These are phyloP conservation scores for Sisymbrium irio DNA, from an alignment of 345 rosid species.

Conservation along the genomic window DNA sequence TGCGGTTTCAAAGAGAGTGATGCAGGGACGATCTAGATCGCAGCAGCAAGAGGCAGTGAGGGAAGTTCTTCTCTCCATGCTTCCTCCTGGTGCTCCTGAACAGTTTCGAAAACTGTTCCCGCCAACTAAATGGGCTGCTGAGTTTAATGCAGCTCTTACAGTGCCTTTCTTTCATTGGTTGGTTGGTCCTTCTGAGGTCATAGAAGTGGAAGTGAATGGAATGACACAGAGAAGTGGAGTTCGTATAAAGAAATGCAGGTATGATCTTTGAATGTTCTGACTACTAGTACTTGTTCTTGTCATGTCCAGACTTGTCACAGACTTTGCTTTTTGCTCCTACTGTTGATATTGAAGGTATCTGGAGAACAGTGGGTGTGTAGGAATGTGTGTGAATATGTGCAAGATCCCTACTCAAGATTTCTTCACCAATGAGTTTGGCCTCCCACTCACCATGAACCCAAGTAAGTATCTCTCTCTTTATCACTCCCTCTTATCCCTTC, in stretches of 20 bases:
- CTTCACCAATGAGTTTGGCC: conserved; percentile 97
- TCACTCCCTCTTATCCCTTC: not conserved
- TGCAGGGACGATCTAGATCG: conserved; percentile 64
- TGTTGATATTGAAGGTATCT: conserved; percentile 54
- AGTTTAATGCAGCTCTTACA: conserved; percentile 89
- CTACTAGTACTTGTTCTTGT: not conserved
- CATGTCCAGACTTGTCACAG: not conserved
- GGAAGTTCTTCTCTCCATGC: conserved; percentile 90
- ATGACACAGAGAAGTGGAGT: conserved; percentile 95
- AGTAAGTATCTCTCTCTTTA: conserved; percentile 43
- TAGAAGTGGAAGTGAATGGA: conserved; percentile 81
- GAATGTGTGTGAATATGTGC: conserved; percentile 97
- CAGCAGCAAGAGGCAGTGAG: conserved; percentile 89
- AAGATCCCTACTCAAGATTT: conserved; percentile 96
- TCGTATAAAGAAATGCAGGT: conserved; percentile 42
- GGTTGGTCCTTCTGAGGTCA: conserved; percentile 93
- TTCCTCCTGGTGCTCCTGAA: conserved; percentile 91
- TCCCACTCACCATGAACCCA: conserved; percentile 90
- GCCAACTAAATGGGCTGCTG: conserved; percentile 92
- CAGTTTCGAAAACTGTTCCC: conserved; percentile 94
- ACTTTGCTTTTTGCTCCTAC: not conserved
- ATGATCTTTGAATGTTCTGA: not conserved
- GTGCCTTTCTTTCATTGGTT: conserved; percentile 96
- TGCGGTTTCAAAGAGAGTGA: conserved; percentile 79
- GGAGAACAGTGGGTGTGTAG: conserved; percentile 98